phyloP scores from a whole-genome alignment of 345 rosid genomes.

The Euphorbia lathyris region DNA sequence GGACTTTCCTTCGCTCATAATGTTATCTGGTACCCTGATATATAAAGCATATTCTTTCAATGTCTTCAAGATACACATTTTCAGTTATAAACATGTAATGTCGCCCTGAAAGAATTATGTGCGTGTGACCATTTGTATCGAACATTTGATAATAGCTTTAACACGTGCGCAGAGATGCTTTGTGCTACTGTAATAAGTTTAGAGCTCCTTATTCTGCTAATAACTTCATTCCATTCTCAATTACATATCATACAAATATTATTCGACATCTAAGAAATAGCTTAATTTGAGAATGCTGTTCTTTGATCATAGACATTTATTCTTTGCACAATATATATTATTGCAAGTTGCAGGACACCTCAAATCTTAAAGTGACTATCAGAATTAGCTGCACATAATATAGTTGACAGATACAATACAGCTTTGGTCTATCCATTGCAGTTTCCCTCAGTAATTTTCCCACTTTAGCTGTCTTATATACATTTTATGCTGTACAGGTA shows the following conservation, averaged over 20 bases:
- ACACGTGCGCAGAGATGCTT: constrained; percentile 5
- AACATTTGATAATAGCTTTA: constrained; percentile 5
- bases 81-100: neutral
- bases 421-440: neutral
- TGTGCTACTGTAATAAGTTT: neutral
- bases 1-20: neutral
- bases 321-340: constrained; percentile 1
- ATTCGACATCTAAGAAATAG: too few species aligned
- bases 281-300: neutral
- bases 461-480: neutral
- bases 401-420: neutral
- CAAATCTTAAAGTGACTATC: too few species aligned
- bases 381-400: neutral
- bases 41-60: neutral
- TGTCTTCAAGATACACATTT: neutral
- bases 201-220: neutral
- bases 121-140: neutral
- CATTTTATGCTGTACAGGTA: constrained; percentile 15
- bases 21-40: neutral
- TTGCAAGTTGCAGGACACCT: constrained; percentile 14
- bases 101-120: neutral
- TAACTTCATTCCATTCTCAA: neutral
- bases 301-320: neutral
- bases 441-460: neutral
- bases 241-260: neutral